Conservation (phyloP, 2,329 filamentous ascomycete genomes). For the Xylariaceae sp. region DNA sequence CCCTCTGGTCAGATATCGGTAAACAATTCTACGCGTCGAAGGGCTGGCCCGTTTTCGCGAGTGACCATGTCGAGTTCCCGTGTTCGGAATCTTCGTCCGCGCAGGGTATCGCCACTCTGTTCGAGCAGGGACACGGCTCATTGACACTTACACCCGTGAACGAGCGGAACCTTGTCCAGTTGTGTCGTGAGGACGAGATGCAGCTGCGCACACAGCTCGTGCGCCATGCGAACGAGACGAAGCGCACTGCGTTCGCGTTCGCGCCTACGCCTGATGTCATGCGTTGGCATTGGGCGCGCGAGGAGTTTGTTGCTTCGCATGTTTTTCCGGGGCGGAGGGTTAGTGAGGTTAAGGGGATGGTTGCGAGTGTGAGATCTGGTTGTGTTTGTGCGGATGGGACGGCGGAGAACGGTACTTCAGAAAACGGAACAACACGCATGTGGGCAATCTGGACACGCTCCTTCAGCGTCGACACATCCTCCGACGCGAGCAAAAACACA, state of each 20-base stretch:
- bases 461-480: constrained; percentile 51
- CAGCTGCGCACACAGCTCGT: constrained; percentile 53
- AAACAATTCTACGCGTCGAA: constrained; percentile 71
- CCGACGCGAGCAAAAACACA: constrained; percentile 53
- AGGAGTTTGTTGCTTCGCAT: constrained; percentile 67
- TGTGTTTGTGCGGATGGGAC: too few relatives aligned
- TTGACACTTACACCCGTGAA: constrained; percentile 42
- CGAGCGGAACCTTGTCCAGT: constrained; percentile 53
- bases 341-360: constrained; percentile 64
- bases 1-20: constrained; percentile 83
- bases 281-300: constrained; percentile 73
- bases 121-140: constrained; percentile 3
- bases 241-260: constrained; percentile 57
- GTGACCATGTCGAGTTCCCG: constrained; percentile 63
- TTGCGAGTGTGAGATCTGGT: constrained; percentile 39
- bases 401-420: too few relatives aligned
- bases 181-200: constrained; percentile 61
- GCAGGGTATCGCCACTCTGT: constrained; percentile 26
- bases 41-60: constrained; percentile 73
- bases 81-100: constrained; percentile 13
- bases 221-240: constrained; percentile 30
- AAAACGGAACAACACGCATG: constrained; percentile 41
- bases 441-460: constrained; percentile 70
- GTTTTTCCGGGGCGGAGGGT: constrained; percentile 44
- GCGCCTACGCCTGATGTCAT: constrained; percentile 63